Percentiles rank a stretch among this genome's conserved stretches.
phyloP scores from a whole-genome alignment of 371 early-diverging fungal genomes.

The Mucor piriformis region DNA sequence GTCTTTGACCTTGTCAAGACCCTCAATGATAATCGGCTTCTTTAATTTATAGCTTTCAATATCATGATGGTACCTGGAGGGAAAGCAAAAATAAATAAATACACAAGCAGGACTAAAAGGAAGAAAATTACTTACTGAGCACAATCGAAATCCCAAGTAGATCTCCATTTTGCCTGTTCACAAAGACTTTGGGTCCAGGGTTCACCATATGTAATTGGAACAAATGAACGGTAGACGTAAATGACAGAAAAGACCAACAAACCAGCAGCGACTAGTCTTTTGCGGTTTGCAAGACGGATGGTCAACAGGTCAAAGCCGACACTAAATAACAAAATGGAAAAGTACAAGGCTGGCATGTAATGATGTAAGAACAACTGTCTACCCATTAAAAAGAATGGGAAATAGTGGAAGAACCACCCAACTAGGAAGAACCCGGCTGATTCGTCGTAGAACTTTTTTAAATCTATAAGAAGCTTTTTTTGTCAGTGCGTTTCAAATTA shows the following conservation, averaged over 20 bases:
- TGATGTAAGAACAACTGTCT: constrained; percentile 97
- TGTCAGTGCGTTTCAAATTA: constrained; percentile 26
- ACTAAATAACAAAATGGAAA: constrained; percentile 75
- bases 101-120: neutral
- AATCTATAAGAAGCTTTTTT: constrained; percentile 35
- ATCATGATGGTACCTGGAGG: constrained; percentile 39
- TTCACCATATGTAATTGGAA: constrained; percentile 86
- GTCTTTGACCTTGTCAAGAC: constrained; percentile 36
- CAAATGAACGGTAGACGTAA: constrained; percentile 66
- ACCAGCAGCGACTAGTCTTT: constrained; percentile 54
- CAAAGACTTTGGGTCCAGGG: constrained; percentile 74
- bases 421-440: constrained; percentile 84
- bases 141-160: constrained; percentile 74
- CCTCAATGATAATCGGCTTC: constrained; percentile 19
- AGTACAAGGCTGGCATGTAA: constrained; percentile 94
- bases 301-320: constrained; percentile 82
- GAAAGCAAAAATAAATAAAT: neutral
- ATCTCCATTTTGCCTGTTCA: constrained; percentile 76
- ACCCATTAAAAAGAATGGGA: constrained; percentile 97
- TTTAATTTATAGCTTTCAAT: constrained; percentile 24
- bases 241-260: constrained; percentile 54
- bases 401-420: constrained; percentile 92
- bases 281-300: constrained; percentile 50
- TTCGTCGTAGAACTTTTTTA: constrained; percentile 61
- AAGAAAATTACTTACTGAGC: constrained; percentile 28